Conservation (phyloP, 2,329 filamentous ascomycete species). For the Dichotomopilus funicola region DNA sequence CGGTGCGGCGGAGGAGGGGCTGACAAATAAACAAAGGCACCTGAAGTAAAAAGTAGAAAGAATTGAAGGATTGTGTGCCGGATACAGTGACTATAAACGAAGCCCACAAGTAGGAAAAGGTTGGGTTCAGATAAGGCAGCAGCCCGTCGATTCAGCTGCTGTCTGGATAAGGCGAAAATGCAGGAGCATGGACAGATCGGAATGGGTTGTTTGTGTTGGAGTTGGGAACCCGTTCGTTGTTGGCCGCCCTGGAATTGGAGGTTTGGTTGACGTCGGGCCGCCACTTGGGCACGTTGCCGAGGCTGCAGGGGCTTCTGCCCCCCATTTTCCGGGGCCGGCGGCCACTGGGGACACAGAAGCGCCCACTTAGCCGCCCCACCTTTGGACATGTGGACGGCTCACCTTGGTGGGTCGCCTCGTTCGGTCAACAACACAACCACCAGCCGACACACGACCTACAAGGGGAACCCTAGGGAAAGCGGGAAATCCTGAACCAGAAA, state of each 20-base stretch:
- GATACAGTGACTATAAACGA: background rate
- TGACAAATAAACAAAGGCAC: background rate
- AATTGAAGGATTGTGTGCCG: background rate
- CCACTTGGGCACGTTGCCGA: constrained; percentile 12
- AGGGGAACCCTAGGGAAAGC: too few relatives aligned
- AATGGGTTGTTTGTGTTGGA: background rate
- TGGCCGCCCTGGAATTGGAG: background rate
- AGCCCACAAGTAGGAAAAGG: background rate
- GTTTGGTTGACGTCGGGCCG: background rate
- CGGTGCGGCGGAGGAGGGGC: background rate
- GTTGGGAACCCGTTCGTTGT: background rate
- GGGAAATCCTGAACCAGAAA: too few relatives aligned
- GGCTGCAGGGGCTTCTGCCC: constrained; percentile 5
- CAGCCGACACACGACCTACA: too few relatives aligned
- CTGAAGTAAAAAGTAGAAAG: background rate
- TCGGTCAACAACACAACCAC: too few relatives aligned
- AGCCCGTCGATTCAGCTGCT: background rate
- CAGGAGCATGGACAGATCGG: background rate
- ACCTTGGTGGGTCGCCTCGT: background rate
- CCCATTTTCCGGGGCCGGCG: constrained; percentile 4
- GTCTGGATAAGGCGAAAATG: background rate
- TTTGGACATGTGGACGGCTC: constrained; percentile 3
- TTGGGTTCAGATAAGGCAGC: constrained; percentile 10
- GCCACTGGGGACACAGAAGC: background rate
- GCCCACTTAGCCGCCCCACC: constrained; percentile 1